Conservation (phyloP, 106 monocot genomes). For the Alisma plantagoaquatica region DNA sequence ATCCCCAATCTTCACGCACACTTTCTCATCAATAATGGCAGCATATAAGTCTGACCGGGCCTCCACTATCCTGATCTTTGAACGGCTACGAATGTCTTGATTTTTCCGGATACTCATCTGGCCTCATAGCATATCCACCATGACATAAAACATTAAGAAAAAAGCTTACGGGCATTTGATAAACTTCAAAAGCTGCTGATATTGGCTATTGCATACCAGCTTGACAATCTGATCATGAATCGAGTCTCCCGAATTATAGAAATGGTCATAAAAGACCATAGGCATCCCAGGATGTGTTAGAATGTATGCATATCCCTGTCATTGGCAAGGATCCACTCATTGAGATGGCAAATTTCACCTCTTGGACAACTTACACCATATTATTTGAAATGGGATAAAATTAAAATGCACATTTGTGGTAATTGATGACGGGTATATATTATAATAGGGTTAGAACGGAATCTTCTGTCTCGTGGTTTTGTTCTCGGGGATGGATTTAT, state of each 20-base stretch:
- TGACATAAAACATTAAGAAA: background rate
- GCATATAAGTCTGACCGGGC: conserved; percentile 48
- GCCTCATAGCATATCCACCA: background rate
- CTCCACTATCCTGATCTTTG: conserved; percentile 45
- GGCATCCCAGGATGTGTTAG: conserved; percentile 89
- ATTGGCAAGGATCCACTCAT: no score
- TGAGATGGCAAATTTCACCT: no score
- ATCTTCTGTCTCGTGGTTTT: no score
- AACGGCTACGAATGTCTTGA: conserved; percentile 71
- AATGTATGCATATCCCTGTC: conserved; percentile 91
- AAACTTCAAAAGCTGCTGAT: no score
- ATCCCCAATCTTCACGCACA: conserved; percentile 77
- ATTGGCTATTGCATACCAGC: conserved; percentile 46
- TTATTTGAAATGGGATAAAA: no score
- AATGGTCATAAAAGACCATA: conserved; percentile 71
- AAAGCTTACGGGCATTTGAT: background rate
- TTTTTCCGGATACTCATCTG: conserved; percentile 47
- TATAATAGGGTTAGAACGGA: no score
- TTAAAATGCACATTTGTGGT: no score
- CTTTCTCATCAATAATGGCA: conserved; percentile 54
- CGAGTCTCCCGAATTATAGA: conserved; percentile 63
- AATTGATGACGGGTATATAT: no score
- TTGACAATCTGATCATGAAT: conserved; percentile 61
- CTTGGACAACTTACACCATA: no score
- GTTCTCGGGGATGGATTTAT: no score